A percentile compares a stretch with the other conserved stretches of the same genome.
Evolutionary conservation across 202 grass and related monocot species (phyloP).

Genomic region (Dendrocalamus latiflorus): DNA sequence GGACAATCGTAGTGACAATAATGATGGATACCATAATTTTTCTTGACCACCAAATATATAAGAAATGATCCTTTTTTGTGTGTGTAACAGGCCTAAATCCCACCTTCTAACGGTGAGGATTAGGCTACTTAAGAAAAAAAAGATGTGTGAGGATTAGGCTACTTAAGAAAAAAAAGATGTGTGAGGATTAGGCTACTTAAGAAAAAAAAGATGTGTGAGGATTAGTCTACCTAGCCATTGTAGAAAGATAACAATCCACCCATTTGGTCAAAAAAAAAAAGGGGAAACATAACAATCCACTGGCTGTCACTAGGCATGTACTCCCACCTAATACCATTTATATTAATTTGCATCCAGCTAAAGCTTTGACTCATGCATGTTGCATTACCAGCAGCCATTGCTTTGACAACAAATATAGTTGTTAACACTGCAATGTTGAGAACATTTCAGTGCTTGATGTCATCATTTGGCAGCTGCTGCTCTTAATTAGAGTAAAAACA

Average conservation of each 20-base stretch:
- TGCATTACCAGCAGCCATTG: constrained; percentile 10
- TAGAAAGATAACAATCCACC: not conserved
- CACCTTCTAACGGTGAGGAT: not conserved
- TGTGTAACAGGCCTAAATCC: not conserved
- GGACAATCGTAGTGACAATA: not conserved
- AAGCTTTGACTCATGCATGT: constrained; percentile 23
- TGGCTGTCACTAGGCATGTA: constrained; percentile 3
- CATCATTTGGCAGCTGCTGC: not conserved
- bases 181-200: too few species aligned
- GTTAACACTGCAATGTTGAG: not conserved
- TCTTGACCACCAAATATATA: not conserved
- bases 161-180: too few species aligned
- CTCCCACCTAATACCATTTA: not conserved
- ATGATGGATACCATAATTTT: not conserved
- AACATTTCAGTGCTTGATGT: constrained; percentile 7
- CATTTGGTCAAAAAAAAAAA: not conserved
- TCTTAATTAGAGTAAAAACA: not conserved
- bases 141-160: too few species aligned
- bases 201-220: not conserved
- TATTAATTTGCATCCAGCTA: not conserved
- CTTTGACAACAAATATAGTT: not conserved
- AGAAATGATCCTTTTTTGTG: not conserved
- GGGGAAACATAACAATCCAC: not conserved
- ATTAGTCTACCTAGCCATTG: constrained; percentile 7
- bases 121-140: not conserved